phyloP scores from a whole-genome alignment of 805 yeast genomes.

The Metschnikowia peoriensis region DNA sequence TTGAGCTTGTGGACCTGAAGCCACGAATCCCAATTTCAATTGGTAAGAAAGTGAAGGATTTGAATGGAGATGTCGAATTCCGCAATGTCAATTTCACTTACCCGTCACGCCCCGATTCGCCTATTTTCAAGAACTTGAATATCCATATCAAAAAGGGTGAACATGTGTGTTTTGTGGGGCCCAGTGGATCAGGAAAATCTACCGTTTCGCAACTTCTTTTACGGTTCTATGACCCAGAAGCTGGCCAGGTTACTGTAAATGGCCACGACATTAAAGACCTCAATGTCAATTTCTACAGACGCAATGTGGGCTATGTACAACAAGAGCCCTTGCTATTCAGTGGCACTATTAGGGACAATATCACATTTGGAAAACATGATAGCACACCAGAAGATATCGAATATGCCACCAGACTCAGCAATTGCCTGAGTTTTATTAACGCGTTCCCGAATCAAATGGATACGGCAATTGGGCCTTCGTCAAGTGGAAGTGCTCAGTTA shows the following conservation, averaged over 20 bases:
- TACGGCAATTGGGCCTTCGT: constrained; percentile 76
- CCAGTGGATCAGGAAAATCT: constrained; percentile 96
- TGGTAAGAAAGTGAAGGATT: constrained; percentile 49
- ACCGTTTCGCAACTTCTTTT: constrained; percentile 77
- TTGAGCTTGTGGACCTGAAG: constrained; percentile 77
- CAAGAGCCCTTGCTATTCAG: constrained; percentile 90
- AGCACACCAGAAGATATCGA: constrained; percentile 59
- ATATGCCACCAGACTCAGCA: constrained; percentile 66
- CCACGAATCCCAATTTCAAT: constrained; percentile 67
- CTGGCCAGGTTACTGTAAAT: constrained; percentile 66
- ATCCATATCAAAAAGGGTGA: constrained; percentile 73
- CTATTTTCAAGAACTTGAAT: constrained; percentile 60
- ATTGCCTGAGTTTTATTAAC: constrained; percentile 64
- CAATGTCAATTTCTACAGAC: constrained; percentile 70
- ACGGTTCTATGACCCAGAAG: constrained; percentile 76
- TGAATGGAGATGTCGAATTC: constrained; percentile 60
- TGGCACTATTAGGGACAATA: constrained; percentile 81
- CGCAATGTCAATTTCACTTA: constrained; percentile 66
- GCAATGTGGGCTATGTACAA: constrained; percentile 82
- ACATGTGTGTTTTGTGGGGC: constrained; percentile 92
- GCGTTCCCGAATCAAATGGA: constrained; percentile 81
- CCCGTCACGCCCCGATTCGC: constrained; percentile 77
- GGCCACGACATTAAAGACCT: constrained; percentile 59
- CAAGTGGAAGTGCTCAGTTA: constrained; percentile 72
- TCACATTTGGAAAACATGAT: constrained; percentile 66